Conservation (phyloP, 345 rosid genomes). For the Stellera chamaejasme region DNA sequence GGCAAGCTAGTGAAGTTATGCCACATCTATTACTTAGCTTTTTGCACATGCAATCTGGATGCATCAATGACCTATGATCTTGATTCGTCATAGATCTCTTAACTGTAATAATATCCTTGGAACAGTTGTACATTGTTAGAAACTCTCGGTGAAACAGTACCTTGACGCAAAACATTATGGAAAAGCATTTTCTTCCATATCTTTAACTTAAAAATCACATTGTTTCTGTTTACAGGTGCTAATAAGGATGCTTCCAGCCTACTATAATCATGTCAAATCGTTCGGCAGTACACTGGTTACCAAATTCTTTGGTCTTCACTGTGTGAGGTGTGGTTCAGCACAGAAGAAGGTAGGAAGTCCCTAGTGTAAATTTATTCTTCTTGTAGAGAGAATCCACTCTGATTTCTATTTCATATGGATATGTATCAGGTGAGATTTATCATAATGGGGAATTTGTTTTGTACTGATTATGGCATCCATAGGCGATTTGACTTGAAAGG, state of each 20-base stretch:
- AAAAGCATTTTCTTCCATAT: neutral
- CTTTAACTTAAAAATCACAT: neutral
- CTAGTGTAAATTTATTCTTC: neutral
- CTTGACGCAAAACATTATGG: neutral
- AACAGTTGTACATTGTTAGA: neutral
- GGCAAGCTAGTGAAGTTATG: slow-evolving; percentile 24
- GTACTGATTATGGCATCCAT: slow-evolving; percentile 64
- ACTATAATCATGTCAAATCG: slow-evolving; percentile 85
- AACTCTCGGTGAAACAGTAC: slow-evolving; percentile 1
- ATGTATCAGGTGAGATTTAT: slow-evolving; percentile 71
- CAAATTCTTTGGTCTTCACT: slow-evolving; percentile 88
- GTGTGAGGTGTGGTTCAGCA: slow-evolving; percentile 61
- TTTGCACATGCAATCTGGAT: neutral
- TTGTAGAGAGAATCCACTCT: neutral
- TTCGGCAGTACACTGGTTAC: slow-evolving; percentile 90
- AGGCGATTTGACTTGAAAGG: slow-evolving; percentile 96
- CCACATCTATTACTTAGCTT: neutral
- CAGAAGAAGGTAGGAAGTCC: slow-evolving; percentile 68
- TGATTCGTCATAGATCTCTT: neutral
- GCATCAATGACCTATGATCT: neutral
- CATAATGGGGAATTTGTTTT: slow-evolving; percentile 91
- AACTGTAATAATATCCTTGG: neutral
- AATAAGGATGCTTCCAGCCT: slow-evolving; percentile 90
- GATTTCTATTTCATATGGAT: slow-evolving; percentile 10
- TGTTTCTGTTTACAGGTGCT: slow-evolving; percentile 48